Evolutionary conservation across 306 rosid species (phyloP), one percentile per base, ranked within the genome.

Genomic region (Quercus aquifolioides): DNA sequence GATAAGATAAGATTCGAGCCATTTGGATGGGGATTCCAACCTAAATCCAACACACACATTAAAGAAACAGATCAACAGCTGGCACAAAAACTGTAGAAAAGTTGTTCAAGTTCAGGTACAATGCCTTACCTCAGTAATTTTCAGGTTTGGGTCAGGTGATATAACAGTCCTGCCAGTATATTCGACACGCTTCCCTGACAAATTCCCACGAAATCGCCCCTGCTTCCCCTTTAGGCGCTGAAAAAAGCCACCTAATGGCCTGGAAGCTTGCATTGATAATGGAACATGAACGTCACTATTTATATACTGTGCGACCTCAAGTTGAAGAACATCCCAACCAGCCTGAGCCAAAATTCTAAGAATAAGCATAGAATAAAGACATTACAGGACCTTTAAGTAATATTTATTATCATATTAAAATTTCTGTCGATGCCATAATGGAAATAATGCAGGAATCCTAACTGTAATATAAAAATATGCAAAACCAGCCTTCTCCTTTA

Each of bases 151-250:
- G 78, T 94, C 97, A 0, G 99, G 99, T n/a, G 97, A 94, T 78
- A 94, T 94, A 72, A 94, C 99, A 59, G 97, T 94, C 87, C 99
- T 86, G 58, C 97, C 99, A 71, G 97, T 94, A 78, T 38, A 94
- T 80, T 92, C 97, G 78, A 88, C 97, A 88, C 99, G 97, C 79
- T 94, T 94, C 78, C 99, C 99, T 43, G 90, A 92, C 72, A 94
- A 88, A 82, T 94, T 92, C 79, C 97, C 94, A 78, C 99, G 96
- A 78, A 94, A 90, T 38, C 97, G 93, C 9, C 99, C 99, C 69
- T 91, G 97, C 84, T 94, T 94, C 78, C 99, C 99, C 75, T 94
- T 92, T 57, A 92, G 92, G 70, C 97, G 98, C 84, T 94, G 98
- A 76, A 94, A 83, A 77, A 94, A 88, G 76, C 98, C 98, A 55